Conservation (phyloP, 2,329 filamentous ascomycete species). For the Ambrosiella xylebori region DNA sequence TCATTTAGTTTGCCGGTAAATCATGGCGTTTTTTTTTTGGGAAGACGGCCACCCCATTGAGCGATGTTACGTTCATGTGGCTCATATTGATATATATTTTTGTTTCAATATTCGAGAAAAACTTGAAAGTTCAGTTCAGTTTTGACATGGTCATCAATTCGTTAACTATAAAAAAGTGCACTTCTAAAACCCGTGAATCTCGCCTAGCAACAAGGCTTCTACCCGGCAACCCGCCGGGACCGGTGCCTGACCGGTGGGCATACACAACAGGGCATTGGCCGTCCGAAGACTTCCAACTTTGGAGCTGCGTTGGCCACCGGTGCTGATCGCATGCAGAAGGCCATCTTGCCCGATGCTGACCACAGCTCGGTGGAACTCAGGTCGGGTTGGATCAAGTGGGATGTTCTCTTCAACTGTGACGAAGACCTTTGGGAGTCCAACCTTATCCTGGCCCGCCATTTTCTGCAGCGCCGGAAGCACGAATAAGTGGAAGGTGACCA, state of each 20-base stretch:
- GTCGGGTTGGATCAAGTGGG: constrained; percentile 52
- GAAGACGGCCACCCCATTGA: constrained; percentile 1
- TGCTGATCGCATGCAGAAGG: constrained; percentile 55
- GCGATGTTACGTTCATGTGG: not conserved
- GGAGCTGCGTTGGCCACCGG: constrained; percentile 78
- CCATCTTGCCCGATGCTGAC: constrained; percentile 52
- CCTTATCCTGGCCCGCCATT: constrained; percentile 48
- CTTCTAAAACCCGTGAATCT: constrained; percentile 9
- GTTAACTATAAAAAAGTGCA: not conserved
- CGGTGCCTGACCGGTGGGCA: constrained; percentile 48
- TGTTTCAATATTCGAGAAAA: constrained; percentile 2
- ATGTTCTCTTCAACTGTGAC: constrained; percentile 60
- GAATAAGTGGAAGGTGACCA: constrained; percentile 89
- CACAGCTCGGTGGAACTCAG: constrained; percentile 80
- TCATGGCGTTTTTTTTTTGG: constrained; percentile 11
- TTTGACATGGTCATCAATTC: not conserved
- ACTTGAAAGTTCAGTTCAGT: not conserved
- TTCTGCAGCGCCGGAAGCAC: constrained; percentile 75
- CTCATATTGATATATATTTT: constrained; percentile 1
- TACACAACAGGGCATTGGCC: constrained; percentile 70
- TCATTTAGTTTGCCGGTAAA: constrained; percentile 8
- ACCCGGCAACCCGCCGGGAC: constrained; percentile 52
- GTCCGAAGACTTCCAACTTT: constrained; percentile 74
- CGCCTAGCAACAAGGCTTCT: constrained; percentile 59
- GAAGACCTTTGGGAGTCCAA: constrained; percentile 53